Percentiles rank a stretch among this genome's conserved stretches.
Evolutionary conservation across 1,284 basidiomycete genomes (phyloP).

Genomic region (Pseudozyma sp.): DNA sequence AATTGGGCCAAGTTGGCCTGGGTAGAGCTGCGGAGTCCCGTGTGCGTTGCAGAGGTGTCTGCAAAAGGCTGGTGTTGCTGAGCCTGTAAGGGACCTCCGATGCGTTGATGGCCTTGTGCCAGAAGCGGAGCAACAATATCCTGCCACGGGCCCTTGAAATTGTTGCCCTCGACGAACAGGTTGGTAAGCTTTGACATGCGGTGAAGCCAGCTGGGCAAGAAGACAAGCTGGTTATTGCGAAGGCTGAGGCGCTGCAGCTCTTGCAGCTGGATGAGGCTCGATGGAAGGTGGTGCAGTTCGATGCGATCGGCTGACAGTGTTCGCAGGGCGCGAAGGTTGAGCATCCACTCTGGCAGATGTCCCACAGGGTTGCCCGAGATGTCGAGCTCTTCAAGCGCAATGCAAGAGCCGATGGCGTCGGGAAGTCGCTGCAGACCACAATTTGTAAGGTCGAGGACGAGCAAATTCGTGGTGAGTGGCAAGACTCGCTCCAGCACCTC

Average conservation of each 20-base stretch:
- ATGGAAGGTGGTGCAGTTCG: slow-evolving; percentile 78
- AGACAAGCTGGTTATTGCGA: slow-evolving; percentile 85
- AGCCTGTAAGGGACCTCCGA: slow-evolving; percentile 5
- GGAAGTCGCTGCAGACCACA: slow-evolving; percentile 87
- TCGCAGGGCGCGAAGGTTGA: slow-evolving; percentile 80
- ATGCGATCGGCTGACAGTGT: slow-evolving; percentile 91
- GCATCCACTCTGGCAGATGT: slow-evolving; percentile 74
- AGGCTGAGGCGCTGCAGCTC: slow-evolving; percentile 87
- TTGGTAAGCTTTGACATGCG: slow-evolving; percentile 84
- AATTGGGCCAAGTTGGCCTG: slow-evolving; percentile 1
- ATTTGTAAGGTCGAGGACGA: slow-evolving; percentile 70
- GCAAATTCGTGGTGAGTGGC: slow-evolving; percentile 37
- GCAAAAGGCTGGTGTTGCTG: slow-evolving; percentile 3
- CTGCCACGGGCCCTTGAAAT: slow-evolving; percentile 90
- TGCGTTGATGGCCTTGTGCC: neutral
- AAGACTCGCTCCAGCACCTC: slow-evolving; percentile 45
- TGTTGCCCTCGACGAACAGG: slow-evolving; percentile 90
- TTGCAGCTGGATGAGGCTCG: slow-evolving; percentile 71
- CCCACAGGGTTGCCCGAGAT: slow-evolving; percentile 87
- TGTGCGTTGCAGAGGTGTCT: neutral
- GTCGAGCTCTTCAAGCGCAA: slow-evolving; percentile 90
- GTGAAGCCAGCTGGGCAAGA: slow-evolving; percentile 93
- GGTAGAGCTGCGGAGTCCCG: slow-evolving; percentile 10
- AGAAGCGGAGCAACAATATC: slow-evolving; percentile 75
- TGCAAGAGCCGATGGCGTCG: slow-evolving; percentile 80